Evolutionary conservation across 1,284 basidiomycete genomes (phyloP), one percentile per base, ranked within the genome.

Genomic region (Melampsora abietis-canadensis): DNA sequence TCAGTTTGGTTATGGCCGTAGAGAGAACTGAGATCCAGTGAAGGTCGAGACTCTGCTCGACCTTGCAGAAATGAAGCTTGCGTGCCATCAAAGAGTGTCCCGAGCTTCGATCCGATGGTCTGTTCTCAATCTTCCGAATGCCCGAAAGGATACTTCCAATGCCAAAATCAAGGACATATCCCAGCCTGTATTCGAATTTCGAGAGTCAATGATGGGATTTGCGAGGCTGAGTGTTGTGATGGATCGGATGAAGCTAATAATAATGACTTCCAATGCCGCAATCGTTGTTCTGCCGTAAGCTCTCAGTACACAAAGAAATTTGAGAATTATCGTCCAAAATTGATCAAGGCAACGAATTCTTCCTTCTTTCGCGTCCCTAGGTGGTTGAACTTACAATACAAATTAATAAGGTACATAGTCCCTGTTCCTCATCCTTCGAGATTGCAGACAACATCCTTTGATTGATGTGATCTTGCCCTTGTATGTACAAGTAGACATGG

Each of bases 191-290:
- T 99, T 74, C 87, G 88, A 15, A 88, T 89, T 73, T 90, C 91
- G 30, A 86, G 92, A 76, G 94, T 99, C n/a, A 89, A 89, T 76
- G 95, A 99, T 81, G 95, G 95, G 2, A 85, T 98, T 47, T 98
- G 95, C 81, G 94, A 98, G 80, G 86, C 87, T 2, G 89, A 94
- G 80, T 99, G 96, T 81, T 98, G 95, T 81, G 95, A 99, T 80
- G 96, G 96, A n/a, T 92, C 92, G 0, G 95, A 99, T 81, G 95
- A 99, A 82, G 84, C 83, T 4, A 81, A 86, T 8, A 92, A 92
- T 27, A 81, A 82, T 66, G 63, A 74, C 59, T 68, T 78, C 4
- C 84, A 89, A 14, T 99, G 95, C 81, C 85, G 87, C 24, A 88
- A 98, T 81, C 83, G 83, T 5, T 99, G 95, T 81, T 86, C 86